Base-by-base conservation (phyloP, 2,329 filamentous ascomycete genomes). In the Sporothrix euskadiensis region DNA sequence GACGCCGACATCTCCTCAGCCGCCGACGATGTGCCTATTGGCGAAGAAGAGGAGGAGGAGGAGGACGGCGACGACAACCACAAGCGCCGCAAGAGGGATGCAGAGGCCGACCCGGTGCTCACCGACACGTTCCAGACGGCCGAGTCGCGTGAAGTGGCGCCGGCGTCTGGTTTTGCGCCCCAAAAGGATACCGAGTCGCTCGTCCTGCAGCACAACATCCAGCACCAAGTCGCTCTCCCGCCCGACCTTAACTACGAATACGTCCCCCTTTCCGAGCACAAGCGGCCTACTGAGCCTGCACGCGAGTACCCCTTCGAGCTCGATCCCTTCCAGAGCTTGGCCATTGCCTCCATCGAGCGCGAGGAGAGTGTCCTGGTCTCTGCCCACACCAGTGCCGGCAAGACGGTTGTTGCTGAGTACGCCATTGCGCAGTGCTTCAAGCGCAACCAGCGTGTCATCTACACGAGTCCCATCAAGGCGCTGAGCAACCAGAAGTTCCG, bases 391-490 rank as follows among this genome's bases (percentile, higher is more conserved):
- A 96, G 92, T 86, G 96, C 96, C 52, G 96, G 96, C 83, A 99
- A 99, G 84, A 99, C 96, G 0, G 97, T 99, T 8, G 94, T 98
- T 61, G 96, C 96, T 76, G 96, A 99, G 82, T 99, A 99, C 80
- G 97, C 96, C 26, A 97, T 99, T 80, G 96, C 97, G 19, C 96
- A 99, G 79, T 97, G 96, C 82, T 86, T 99, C 81, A 97, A 96
- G 86, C 93, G 94, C 81, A 98, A 98, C 83, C 96, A 99, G 84
- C 89, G 96, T 80, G 95, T 99, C 79, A 99, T 99, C 81, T 99
- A 99, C 84, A 99, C 96, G 9, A 98, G 94, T 87, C 96, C 96
- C 1, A 99, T 99, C 86, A 99, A 99, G 84, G 96, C 96, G 12
- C 85, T 99, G 78, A 98, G 94, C 83, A 99, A 99, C 83, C 96